Conservation (phyloP, 1,139 yeast genomes). For the Yamadazyma friedrichii region DNA sequence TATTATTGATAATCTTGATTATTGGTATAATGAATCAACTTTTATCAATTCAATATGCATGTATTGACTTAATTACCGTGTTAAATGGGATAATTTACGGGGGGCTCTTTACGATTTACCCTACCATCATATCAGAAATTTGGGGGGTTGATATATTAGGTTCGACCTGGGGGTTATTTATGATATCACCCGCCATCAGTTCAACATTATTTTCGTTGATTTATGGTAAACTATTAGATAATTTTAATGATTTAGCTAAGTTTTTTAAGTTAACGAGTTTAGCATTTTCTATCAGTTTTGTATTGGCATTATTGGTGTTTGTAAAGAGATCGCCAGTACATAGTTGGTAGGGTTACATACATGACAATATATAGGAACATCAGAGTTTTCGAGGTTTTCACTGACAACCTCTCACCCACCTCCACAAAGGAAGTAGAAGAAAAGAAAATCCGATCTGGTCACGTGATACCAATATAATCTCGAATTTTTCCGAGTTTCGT, state of each 20-base stretch:
- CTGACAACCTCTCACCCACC: too few species aligned
- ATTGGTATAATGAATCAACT: slow-evolving; percentile 47
- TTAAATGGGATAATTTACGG: slow-evolving; percentile 78
- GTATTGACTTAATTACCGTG: slow-evolving; percentile 33
- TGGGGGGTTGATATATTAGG: slow-evolving; percentile 95
- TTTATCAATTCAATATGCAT: slow-evolving; percentile 10
- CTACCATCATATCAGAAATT: slow-evolving; percentile 74
- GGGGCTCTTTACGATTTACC: slow-evolving; percentile 78
- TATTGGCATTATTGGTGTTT: slow-evolving; percentile 7
- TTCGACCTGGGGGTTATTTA: slow-evolving; percentile 88
- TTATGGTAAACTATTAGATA: slow-evolving; percentile 69
- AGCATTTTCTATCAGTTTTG: slow-evolving; percentile 32
- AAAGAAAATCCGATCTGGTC: too few species aligned
- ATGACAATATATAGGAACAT: not conserved
- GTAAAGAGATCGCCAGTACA: not conserved
- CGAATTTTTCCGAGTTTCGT: too few species aligned
- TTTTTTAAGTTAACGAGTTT: slow-evolving; percentile 36
- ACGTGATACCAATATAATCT: too few species aligned
- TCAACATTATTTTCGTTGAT: slow-evolving; percentile 66
- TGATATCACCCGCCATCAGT: slow-evolving; percentile 91
- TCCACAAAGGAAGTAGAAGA: too few species aligned
- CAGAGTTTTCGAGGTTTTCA: too few species aligned
- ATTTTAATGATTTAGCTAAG: slow-evolving; percentile 19
- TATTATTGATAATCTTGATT: slow-evolving; percentile 39
- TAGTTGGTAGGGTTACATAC: not conserved